A percentile compares a stretch with the other conserved stretches of the same genome.
Evolutionary conservation across 768 basidiomycete species (phyloP).

Genomic region (Boletellus ananiceps): DNA sequence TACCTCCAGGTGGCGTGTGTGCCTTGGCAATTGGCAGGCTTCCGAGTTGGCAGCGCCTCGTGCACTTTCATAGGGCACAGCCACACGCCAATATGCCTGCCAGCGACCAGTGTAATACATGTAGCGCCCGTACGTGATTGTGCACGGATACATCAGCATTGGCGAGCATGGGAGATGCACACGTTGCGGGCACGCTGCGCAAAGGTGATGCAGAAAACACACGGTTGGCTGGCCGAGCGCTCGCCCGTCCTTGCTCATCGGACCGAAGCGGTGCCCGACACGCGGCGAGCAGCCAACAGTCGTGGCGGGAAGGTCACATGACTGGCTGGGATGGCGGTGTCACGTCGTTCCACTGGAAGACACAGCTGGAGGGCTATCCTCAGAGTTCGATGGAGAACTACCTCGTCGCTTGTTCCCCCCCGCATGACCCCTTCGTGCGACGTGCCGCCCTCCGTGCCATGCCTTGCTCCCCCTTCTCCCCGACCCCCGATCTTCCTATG

Average conservation of each 20-base stretch:
- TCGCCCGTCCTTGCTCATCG: conserved; percentile 18
- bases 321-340: conserved; percentile 9
- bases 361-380: conserved; percentile 19
- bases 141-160: conserved; percentile 1
- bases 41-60: conserved; percentile 14
- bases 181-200: conserved; percentile 26
- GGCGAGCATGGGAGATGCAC: conserved; percentile 8
- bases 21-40: conserved; percentile 21
- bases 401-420: no score
- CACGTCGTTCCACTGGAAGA: conserved; percentile 9
- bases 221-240: no score
- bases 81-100: conserved; percentile 16
- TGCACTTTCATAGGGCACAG: conserved; percentile 23
- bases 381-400: conserved; percentile 8
- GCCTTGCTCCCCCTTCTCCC: neutral
- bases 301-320: conserved; percentile 14
- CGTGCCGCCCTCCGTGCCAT: neutral
- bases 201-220: no score
- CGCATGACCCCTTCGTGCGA: neutral
- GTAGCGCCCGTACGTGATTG: conserved; percentile 17
- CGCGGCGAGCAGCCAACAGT: no score
- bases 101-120: no score
- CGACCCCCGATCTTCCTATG: neutral
- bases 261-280: conserved; percentile 7
- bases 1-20: conserved; percentile 14